Conservation (phyloP, 78 protist species). For the Trichosphaerium sp. region DNA sequence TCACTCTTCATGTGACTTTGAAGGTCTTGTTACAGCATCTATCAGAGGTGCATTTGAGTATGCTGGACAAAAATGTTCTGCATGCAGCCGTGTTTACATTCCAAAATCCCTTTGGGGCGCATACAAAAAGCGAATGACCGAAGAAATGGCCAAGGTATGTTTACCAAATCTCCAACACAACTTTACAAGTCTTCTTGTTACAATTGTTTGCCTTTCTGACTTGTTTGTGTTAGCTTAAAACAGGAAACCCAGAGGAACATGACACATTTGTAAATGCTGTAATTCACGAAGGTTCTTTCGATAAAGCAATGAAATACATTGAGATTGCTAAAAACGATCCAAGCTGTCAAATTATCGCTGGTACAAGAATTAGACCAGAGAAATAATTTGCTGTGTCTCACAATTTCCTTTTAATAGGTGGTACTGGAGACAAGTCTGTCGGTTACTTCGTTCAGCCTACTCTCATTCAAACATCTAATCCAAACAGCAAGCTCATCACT, state of each 20-base stretch:
- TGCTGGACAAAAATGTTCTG: constrained; percentile 92
- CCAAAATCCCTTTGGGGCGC: constrained; percentile 65
- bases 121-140: constrained; percentile 31
- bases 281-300: constrained; percentile 70
- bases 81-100: constrained; percentile 74
- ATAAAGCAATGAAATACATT: constrained; percentile 57
- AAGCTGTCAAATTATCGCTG: constrained; percentile 58
- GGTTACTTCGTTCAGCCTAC: constrained; percentile 89
- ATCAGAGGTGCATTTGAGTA: constrained; percentile 84
- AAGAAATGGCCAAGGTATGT: too few species aligned
- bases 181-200: too few species aligned
- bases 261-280: constrained; percentile 72
- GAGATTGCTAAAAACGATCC: constrained; percentile 60
- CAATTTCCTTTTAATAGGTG: background rate
- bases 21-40: constrained; percentile 33
- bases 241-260: too few species aligned
- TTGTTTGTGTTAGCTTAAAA: too few species aligned
- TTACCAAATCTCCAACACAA: too few species aligned
- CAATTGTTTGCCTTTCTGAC: too few species aligned
- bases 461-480: constrained; percentile 58
- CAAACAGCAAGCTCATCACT: constrained; percentile 52
- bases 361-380: too few species aligned
- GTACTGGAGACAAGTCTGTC: constrained; percentile 18
- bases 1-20: background rate
- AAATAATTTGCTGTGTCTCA: background rate